Percentiles rank a stretch among this genome's conserved stretches.
These are phyloP conservation scores for Penicillium coffeae DNA, from an alignment of 495 filamentous ascomycete genomes.

Conservation along the genomic window DNA sequence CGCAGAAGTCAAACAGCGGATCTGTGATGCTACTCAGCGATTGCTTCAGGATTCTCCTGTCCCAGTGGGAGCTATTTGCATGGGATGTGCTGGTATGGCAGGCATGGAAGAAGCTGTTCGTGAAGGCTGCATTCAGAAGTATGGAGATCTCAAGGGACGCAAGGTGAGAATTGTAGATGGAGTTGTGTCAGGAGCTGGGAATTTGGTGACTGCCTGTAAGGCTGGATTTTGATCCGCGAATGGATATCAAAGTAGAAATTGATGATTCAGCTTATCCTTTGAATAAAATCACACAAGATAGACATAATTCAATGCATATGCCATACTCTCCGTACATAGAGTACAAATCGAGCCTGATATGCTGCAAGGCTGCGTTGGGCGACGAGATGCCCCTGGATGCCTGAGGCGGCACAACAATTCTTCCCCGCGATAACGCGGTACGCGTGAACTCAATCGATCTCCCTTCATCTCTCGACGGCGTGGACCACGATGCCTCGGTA, in stretches of 20 bases:
- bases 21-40: conserved; percentile 64
- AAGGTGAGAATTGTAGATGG: conserved; percentile 77
- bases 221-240: conserved; percentile 39
- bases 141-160: conserved; percentile 56
- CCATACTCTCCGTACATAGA: too few species aligned
- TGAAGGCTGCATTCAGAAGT: conserved; percentile 59
- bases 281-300: too few species aligned
- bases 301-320: too few species aligned
- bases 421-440: conserved; percentile 38
- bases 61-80: conserved; percentile 50
- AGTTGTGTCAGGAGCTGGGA: conserved; percentile 69
- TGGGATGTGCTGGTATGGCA: conserved; percentile 88
- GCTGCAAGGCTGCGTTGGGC: too few species aligned
- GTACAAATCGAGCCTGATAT: too few species aligned
- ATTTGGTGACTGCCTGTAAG: conserved; percentile 52
- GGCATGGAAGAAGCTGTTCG: conserved; percentile 80
- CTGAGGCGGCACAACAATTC: conserved; percentile 29
- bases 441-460: conserved; percentile 30
- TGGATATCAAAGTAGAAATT: background rate
- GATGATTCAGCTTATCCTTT: too few species aligned
- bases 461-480: conserved; percentile 15
- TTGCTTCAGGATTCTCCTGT: conserved; percentile 50
- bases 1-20: conserved; percentile 59
- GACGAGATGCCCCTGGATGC: conserved; percentile 22
- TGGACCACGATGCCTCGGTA: conserved; percentile 44